Evolutionary conservation across 2,329 filamentous ascomycete species (phyloP), one percentile per base, ranked within the genome.

Genomic region (Epichloe bromicola): DNA sequence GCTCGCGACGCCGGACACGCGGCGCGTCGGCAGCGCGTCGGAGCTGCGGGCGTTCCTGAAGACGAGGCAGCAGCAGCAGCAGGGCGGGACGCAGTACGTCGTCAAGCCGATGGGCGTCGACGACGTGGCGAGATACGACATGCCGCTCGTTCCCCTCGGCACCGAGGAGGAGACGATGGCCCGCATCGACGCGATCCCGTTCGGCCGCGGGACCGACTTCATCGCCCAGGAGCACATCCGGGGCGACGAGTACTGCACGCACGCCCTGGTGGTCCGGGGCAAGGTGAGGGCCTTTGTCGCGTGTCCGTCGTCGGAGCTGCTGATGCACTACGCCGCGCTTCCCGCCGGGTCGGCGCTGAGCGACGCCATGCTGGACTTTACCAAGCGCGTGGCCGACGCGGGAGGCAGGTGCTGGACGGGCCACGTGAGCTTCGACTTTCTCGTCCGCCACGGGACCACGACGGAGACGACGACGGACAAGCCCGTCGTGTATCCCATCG

Each of bases 161-260:
- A 75, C 76, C 0, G 58, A 70, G 2, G 64, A 66, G 11, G 71
- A 78, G 53, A 88, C 83, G 0, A 70, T 87, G 26, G 69, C 71
- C 14, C 65, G 68, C 15, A 70, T 88, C 12, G 53, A 59, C 1
- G 14, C 67, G 62, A 58, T 68, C 5, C 59, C 59, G 1, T 78
- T 77, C 2, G 63, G 70, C 12, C 61, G 72, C 0, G 69, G 71
- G 2, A 77, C 83, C 0, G 81, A 74, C 72, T 88, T 53, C 62
- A 58, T 67, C 19, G 51, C 88, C 23, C 84, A 90, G 60, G 79
- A 88, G 60, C 86, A 76, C 62, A 77, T 86, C 54, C 52, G 59
- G 0, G 71, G 74, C 0, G 70, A 72, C 0, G 84, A 88, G 61
- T 88, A 82, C 61, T 86, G 82, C 64, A 87, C 85, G 0, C 85